Base-by-base conservation (phyloP, 257 asterid species). In the Przewalskia tangutica region DNA sequence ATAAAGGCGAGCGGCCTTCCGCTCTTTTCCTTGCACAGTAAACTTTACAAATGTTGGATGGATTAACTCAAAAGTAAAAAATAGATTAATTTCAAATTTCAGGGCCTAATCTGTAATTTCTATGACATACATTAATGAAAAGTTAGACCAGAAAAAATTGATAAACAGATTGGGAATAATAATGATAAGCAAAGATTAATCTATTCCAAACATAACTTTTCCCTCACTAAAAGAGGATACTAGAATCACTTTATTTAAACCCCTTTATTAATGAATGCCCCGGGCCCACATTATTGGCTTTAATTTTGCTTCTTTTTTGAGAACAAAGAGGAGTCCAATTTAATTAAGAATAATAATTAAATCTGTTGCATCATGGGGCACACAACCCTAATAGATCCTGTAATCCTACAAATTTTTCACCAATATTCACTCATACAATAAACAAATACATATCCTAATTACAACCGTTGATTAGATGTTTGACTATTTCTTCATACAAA, bases 281-380 rank as follows among this genome's bases (percentile, higher is more conserved):
- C 60, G n/a, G n/a, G n/a, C n/a, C 23, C 23, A 73, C 79, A 20
- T 48, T 6, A 48, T 48, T 48, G 17, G 60, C 6, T 58, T n/a
- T 58, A n/a, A 0, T n/a, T 55, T 34, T 58, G 73, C 55, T 10
- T 14, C 20, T 17, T n/a, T 7, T 23, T 67, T 7, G 1, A 36
- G 13, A 63, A 46, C 10, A 55, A 75, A 6, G 40, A 64, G 17
- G 42, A 44, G 16, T 12, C 36, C 18, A 16, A 42, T 66, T 65
- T 65, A 65, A 65, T 65, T 63, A 63, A 27, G 13, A 27, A 27
- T 27, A 27, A 6, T 64, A 65, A 42, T 62, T 6, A 6, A n/a
- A 64, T 36, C 34, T 84, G 86, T 77, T 71, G 55, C 86, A 71
- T 60, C 23, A 60, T 23, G 50, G 79, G 86, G 78, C 44, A 34